phyloP scores from a whole-genome alignment of 495 filamentous ascomycete species.

The Thozetella sp. region DNA sequence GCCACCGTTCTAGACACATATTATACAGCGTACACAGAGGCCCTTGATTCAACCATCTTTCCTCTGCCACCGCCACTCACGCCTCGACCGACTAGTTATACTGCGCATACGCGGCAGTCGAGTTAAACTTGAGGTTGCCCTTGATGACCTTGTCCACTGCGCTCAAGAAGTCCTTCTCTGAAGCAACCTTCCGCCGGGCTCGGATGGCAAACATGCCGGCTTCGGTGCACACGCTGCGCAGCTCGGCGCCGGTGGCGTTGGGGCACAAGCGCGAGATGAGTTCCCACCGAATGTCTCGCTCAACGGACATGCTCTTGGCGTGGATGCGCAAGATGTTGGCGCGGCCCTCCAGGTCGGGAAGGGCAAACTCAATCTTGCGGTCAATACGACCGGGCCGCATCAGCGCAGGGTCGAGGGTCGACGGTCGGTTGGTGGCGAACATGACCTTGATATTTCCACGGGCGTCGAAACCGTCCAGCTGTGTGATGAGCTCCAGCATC shows the following conservation, averaged over 20 bases:
- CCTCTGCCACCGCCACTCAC: neutral
- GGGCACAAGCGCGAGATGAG: conserved; percentile 95
- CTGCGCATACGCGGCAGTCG: conserved; percentile 97
- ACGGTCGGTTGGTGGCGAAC: conserved; percentile 98
- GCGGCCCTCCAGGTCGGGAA: conserved; percentile 93
- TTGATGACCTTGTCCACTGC: conserved; percentile 99
- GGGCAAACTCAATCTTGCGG: conserved; percentile 97
- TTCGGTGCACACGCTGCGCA: conserved; percentile 96
- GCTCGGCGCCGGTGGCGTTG: conserved; percentile 93
- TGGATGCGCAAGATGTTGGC: conserved; percentile 98
- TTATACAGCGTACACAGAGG: neutral
- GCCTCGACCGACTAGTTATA: conserved; percentile 89
- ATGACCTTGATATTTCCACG: conserved; percentile 99
- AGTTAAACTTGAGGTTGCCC: conserved; percentile 99
- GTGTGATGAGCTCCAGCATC: conserved; percentile 98
- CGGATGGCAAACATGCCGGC: conserved; percentile 99
- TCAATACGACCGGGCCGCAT: conserved; percentile 98
- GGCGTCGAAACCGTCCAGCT: conserved; percentile 96
- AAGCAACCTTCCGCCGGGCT: conserved; percentile 94
- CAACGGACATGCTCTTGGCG: conserved; percentile 99
- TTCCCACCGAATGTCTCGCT: conserved; percentile 98
- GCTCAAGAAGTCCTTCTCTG: conserved; percentile 98
- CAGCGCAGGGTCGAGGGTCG: conserved; percentile 91
- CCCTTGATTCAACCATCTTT: neutral
- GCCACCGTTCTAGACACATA: neutral